These are phyloP conservation scores for Clarireedia hainanense DNA, from an alignment of 2,329 filamentous ascomycete species.

Conservation along the genomic window DNA sequence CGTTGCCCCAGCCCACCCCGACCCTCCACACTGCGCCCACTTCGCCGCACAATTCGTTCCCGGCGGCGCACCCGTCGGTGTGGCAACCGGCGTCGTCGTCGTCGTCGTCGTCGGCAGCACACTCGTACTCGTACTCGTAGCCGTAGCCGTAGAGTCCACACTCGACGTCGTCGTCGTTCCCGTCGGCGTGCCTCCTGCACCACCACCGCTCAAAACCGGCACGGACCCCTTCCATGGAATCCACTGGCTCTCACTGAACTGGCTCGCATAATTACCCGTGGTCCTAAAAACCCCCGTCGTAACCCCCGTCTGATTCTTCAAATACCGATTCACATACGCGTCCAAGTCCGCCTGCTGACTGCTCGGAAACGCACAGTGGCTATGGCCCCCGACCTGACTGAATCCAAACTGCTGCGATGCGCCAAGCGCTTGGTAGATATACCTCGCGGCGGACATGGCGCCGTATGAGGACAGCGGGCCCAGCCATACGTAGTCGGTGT, in stretches of 20 bases:
- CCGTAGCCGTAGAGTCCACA: too few species aligned
- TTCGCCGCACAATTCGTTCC: background rate
- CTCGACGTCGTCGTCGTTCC: background rate
- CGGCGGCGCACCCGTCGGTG: background rate
- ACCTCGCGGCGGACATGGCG: slow-evolving; percentile 44
- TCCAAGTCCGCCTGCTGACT: slow-evolving; percentile 37
- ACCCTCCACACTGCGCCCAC: background rate
- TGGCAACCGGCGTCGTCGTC: background rate
- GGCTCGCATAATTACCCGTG: background rate
- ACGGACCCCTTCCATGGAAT: background rate
- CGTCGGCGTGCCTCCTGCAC: background rate
- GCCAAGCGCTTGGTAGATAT: slow-evolving; percentile 48
- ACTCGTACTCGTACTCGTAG: too few species aligned
- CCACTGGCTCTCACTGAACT: background rate
- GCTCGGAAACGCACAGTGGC: slow-evolving; percentile 43
- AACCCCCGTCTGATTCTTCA: slow-evolving; percentile 23
- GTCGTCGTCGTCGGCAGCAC: too few species aligned
- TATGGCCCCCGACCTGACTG: slow-evolving; percentile 39
- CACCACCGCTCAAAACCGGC: background rate
- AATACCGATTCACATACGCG: slow-evolving; percentile 42
- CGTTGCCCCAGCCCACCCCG: background rate
- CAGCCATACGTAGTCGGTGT: slow-evolving; percentile 41
- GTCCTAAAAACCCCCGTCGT: background rate
- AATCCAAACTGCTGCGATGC: slow-evolving; percentile 44
- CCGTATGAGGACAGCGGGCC: slow-evolving; percentile 44